Percentiles rank a stretch among this genome's conserved stretches.
Conservation (phyloP, 345 rosid species). For the Cardamine occulta region DNA sequence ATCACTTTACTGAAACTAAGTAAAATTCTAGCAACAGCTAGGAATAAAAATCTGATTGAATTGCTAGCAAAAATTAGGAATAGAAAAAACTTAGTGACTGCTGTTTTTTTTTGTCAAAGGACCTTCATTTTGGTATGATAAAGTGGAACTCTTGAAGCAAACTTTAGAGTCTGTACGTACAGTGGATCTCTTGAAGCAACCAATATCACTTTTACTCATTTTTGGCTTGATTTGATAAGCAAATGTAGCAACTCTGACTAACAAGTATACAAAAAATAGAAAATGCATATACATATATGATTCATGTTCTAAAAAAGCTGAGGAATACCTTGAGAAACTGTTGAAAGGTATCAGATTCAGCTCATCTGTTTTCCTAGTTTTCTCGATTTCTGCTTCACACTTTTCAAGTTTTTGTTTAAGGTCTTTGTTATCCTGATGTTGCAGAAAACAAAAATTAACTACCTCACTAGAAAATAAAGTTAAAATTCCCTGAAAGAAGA, state of each 20-base stretch:
- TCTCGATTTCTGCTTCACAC: constrained; percentile 83
- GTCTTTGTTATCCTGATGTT: constrained; percentile 64
- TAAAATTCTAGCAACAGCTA: background rate
- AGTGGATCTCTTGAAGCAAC: constrained; percentile 18
- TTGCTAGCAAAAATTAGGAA: background rate
- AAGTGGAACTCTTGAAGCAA: background rate
- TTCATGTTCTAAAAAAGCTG: constrained; percentile 16
- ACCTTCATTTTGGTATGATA: constrained; percentile 6
- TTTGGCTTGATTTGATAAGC: constrained; percentile 8
- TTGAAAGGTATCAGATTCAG: constrained; percentile 68
- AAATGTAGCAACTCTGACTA: constrained; percentile 18
- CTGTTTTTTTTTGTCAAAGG: constrained; percentile 9
- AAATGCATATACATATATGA: background rate
- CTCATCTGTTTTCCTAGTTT: constrained; percentile 70
- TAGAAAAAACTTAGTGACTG: background rate
- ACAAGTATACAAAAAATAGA: background rate
- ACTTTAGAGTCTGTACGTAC: background rate
- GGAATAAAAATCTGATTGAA: background rate
- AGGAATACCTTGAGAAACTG: constrained; percentile 61
- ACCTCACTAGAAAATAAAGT: constrained; percentile 7
- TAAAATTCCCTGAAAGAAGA: background rate
- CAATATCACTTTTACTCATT: constrained; percentile 5
- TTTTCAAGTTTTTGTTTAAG: constrained; percentile 69
- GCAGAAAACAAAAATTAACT: constrained; percentile 32
- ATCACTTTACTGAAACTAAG: background rate